Evolutionary conservation across 2,329 filamentous ascomycete species (phyloP).

Genomic region (Pyricularia pennisetigena): DNA sequence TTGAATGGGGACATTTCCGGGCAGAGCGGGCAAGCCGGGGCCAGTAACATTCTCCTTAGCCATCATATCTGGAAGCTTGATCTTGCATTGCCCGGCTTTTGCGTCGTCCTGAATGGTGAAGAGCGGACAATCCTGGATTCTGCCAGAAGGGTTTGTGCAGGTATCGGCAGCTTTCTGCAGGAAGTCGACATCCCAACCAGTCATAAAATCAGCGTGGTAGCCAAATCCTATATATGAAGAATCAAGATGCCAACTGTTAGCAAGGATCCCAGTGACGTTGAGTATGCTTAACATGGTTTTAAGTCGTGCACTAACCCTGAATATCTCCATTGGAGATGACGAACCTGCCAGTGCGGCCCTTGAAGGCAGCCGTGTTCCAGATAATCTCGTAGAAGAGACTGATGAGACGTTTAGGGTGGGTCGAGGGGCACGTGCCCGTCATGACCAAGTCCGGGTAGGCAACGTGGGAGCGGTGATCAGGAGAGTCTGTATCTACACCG

Average conservation of each 20-base stretch:
- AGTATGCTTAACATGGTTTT: background rate
- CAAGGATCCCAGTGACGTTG: constrained; percentile 8
- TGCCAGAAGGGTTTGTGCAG: constrained; percentile 64
- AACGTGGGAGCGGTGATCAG: constrained; percentile 55
- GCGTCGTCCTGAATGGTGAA: constrained; percentile 58
- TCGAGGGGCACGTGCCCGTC: constrained; percentile 63
- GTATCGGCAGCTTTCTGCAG: constrained; percentile 62
- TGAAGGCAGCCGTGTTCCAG: constrained; percentile 62
- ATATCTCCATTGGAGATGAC: constrained; percentile 70
- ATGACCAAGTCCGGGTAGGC: constrained; percentile 72
- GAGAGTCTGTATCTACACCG: constrained; percentile 48
- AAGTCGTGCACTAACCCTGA: constrained; percentile 39
- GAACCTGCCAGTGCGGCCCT: constrained; percentile 55
- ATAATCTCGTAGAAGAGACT: constrained; percentile 82
- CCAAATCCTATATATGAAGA: constrained; percentile 45
- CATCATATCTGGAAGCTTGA: constrained; percentile 33
- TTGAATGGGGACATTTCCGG: constrained; percentile 49
- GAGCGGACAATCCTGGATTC: constrained; percentile 62
- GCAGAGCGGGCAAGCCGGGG: constrained; percentile 44
- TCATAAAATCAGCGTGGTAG: constrained; percentile 74
- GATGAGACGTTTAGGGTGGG: constrained; percentile 57
- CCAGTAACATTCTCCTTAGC: constrained; percentile 49
- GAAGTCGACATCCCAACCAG: constrained; percentile 62
- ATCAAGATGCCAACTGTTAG: background rate
- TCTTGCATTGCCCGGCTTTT: constrained; percentile 47